These are phyloP conservation scores for Urtica urens DNA, from an alignment of 306 rosid species.

Conservation along the genomic window DNA sequence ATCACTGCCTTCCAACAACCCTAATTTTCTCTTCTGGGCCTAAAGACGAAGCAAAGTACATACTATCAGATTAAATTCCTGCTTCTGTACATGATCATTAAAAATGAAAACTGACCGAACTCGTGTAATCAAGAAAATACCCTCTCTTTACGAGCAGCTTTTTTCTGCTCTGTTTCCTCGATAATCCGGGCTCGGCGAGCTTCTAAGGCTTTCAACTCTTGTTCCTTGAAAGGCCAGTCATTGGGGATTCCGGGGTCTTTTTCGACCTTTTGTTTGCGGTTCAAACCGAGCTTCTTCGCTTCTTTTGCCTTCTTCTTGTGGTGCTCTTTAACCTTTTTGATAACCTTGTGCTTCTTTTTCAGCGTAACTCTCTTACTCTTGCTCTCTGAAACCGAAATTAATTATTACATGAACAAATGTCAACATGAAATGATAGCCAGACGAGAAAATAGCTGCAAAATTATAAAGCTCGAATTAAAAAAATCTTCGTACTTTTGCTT, in stretches of 20 bases:
- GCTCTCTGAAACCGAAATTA: slow-evolving; percentile 56
- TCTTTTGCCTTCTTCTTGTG: slow-evolving; percentile 79
- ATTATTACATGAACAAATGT: background rate
- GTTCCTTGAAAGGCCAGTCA: slow-evolving; percentile 97
- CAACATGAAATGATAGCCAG: background rate
- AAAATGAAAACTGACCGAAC: too few relatives aligned
- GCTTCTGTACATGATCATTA: too few relatives aligned
- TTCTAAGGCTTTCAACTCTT: slow-evolving; percentile 86
- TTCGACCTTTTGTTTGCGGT: slow-evolving; percentile 56
- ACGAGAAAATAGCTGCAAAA: background rate
- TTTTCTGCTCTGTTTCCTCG: slow-evolving; percentile 72
- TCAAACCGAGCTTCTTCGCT: slow-evolving; percentile 63
- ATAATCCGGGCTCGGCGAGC: slow-evolving; percentile 57
- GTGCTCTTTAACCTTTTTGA: slow-evolving; percentile 80
- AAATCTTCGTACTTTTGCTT: slow-evolving; percentile 61
- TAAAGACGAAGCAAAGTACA: slow-evolving; percentile 11
- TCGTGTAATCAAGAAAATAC: slow-evolving; percentile 22
- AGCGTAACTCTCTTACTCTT: slow-evolving; percentile 83
- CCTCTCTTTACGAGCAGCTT: slow-evolving; percentile 90
- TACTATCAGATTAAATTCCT: background rate
- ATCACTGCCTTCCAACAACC: slow-evolving; percentile 57
- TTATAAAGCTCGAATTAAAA: background rate
- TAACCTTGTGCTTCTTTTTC: slow-evolving; percentile 79
- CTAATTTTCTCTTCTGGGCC: slow-evolving; percentile 87
- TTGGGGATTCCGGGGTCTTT: slow-evolving; percentile 98